These are phyloP conservation scores for Aspergillus saccharolyticus DNA, from an alignment of 495 filamentous ascomycete species.

Conservation along the genomic window DNA sequence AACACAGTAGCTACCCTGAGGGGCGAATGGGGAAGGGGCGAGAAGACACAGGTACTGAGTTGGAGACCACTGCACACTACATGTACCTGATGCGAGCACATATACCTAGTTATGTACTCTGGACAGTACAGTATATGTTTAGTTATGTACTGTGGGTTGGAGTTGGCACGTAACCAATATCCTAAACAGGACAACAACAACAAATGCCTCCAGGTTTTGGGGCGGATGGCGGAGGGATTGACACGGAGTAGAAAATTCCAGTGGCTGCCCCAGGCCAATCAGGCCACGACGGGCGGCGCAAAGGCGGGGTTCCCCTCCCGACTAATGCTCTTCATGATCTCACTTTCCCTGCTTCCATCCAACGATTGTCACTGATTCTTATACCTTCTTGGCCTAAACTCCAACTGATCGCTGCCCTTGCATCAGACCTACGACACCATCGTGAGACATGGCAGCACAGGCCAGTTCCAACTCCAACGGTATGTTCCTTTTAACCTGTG, in stretches of 20 bases:
- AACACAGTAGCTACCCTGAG: background rate
- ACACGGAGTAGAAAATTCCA: background rate
- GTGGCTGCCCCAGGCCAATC: conserved; percentile 9
- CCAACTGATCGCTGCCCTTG: background rate
- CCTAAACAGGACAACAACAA: background rate
- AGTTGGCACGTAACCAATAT: background rate
- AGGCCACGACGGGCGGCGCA: conserved; percentile 4
- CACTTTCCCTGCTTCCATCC: conserved; percentile 14
- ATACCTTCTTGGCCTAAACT: background rate
- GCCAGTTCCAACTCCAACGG: conserved; percentile 16
- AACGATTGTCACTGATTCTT: background rate
- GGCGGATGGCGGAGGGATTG: background rate
- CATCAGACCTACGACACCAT: conserved; percentile 2
- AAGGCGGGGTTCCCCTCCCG: conserved; percentile 18
- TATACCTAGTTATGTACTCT: too few relatives aligned
- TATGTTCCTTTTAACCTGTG: conserved; percentile 10
- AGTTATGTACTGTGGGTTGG: too few relatives aligned
- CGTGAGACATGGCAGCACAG: conserved; percentile 20
- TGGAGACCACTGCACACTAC: too few relatives aligned
- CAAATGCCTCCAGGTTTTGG: background rate
- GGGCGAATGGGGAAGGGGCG: background rate
- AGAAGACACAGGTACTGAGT: background rate
- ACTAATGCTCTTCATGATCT: conserved; percentile 24
- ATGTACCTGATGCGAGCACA: too few relatives aligned
- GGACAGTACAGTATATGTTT: too few relatives aligned